Evolutionary conservation across 345 rosid species (phyloP), one percentile per base, ranked within the genome.

Genomic region (Populus davidiana): DNA sequence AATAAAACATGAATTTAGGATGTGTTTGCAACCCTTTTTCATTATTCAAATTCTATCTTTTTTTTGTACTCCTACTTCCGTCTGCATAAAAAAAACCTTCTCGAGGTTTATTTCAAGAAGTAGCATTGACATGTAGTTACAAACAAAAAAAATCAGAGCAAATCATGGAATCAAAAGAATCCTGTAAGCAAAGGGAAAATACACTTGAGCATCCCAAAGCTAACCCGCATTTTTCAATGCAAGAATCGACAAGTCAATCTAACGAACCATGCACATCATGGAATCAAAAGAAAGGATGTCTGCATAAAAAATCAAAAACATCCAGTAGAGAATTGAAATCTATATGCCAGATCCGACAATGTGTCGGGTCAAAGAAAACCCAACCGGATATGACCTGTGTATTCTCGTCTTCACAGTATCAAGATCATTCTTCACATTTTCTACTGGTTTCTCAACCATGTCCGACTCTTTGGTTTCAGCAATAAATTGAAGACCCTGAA

Each of bases 401-500:
- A 93, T 86, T 85, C 89, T 90, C 64, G 80, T 83, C 80, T 75
- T 87, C 25, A 78, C 27, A 33, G 36, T 81, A 50, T 73, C 79
- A 25, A 77, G 33, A 66, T 80, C 82, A 56, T 70, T 76, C 50
- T 73, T 82, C 3, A 67, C 54, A 74, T 50, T 75, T 1, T 79
- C 66, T 18, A 73, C 61, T 14, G 85, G 72, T 78, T 87, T 84
- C 21, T 82, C 88, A 66, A 43, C 82, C 14, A 50, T 36, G 2
- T 33, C 69, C 14, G 75, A 59, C 76, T 82, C 86, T 35, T 84
- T 75, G 25, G 83, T 81, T 77, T 91, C 92, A 0, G 94, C 83
- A 29, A 93, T 83, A 80, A 90, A 93, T 83, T 89, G 87, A 70
- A 95, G 91, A 43, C 98, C 99, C 98, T 95, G 89, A 73, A 77